Base-by-base conservation (phyloP, 805 yeast genomes). In the Sugiyamaella marilandica region DNA sequence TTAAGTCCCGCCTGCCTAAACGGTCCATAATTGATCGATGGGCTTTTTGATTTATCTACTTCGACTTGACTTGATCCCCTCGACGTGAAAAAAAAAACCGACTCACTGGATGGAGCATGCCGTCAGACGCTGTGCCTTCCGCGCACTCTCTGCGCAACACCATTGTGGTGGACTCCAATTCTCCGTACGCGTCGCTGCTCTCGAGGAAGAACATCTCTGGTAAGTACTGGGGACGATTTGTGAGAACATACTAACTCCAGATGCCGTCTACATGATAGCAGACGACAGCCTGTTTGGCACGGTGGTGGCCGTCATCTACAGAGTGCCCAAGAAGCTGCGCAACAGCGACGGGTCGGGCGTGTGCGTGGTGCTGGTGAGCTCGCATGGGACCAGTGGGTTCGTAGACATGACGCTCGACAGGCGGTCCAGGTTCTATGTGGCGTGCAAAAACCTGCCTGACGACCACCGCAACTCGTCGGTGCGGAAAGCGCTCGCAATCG, bases 401-500 rank as follows among this genome's bases (percentile, higher is more conserved):
- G 74, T 77, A 31, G 74, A 83, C 18, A 68, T 89, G 61, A 80
- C 87, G 2, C 65, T 87, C 10, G 78, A 76, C 43, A 62, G 73
- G 0, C 69, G 76, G 45, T 87, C 96, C 1, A 75, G 85, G 48
- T 92, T 82, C 65, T 87, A 78, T 70, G 90, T 86, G 1, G 94
- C 96, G 1, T 79, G 91, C 59, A 79, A 82, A 61, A 89, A 88
- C 61, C 70, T 92, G 45, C 64, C 76, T 0, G 71, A 72, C 0
- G 67, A 74, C 10, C 74, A 76, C 60, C 73, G 74, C 56, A 65
- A 71, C 3, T 79, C 87, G 9, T 82, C 81, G 45, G 87, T 84
- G 1, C 76, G 95, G 57, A 76, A 80, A 55, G 84, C 92, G 0
- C 72, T 91, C 36, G 97, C 97, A 0, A 81, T 90, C 2, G 75